These are phyloP conservation scores for Selaginella tamariscina DNA, from an alignment of 75 land plant species.

Conservation along the genomic window DNA sequence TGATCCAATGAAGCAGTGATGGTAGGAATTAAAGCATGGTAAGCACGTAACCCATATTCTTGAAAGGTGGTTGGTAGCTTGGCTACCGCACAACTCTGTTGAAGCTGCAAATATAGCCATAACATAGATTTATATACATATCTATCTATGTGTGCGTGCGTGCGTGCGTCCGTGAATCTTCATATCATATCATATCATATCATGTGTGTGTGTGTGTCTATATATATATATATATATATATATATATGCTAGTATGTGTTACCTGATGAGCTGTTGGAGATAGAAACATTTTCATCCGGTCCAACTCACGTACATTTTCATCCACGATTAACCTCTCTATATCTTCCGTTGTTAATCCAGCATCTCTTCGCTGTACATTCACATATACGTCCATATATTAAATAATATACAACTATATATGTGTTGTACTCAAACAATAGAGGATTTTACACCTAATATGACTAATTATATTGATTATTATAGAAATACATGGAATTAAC, in stretches of 20 bases:
- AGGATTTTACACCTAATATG: background rate
- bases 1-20: slow-evolving; percentile 17
- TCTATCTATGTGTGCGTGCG: background rate
- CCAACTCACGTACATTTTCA: slow-evolving; percentile 26
- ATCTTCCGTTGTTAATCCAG: slow-evolving; percentile 27
- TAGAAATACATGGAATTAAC: no score
- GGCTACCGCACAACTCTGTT: slow-evolving; percentile 29
- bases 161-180: background rate
- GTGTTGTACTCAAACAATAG: no score
- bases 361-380: slow-evolving; percentile 26
- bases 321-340: slow-evolving; percentile 27
- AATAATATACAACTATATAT: no score
- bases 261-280: slow-evolving; percentile 30
- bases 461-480: no score
- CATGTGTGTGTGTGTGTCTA: background rate
- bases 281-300: slow-evolving; percentile 24
- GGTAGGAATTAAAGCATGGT: slow-evolving; percentile 25
- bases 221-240: no score
- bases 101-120: slow-evolving; percentile 19
- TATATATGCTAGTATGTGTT: no score
- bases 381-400: no score
- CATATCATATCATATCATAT: background rate
- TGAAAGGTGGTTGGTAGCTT: slow-evolving; percentile 17
- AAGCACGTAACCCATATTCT: slow-evolving; percentile 24
- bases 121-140: background rate